phyloP scores from a whole-genome alignment of 1,284 basidiomycete species.

The Melampsora larici-populina region DNA sequence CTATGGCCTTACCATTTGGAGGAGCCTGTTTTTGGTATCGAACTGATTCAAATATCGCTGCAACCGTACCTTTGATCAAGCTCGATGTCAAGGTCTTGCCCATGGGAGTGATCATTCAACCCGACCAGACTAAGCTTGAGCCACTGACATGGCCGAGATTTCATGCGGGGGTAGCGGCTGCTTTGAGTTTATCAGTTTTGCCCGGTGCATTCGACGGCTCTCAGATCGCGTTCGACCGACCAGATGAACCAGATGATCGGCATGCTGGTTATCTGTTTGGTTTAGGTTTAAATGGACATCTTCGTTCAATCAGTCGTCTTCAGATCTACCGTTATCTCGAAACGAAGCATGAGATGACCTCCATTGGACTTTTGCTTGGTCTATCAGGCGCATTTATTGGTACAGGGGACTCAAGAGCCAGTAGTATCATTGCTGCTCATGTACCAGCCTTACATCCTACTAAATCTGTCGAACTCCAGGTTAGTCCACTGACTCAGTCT shows the following conservation, averaged over 20 bases:
- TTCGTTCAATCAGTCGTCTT: conserved; percentile 81
- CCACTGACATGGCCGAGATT: conserved; percentile 88
- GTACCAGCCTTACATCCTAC: conserved; percentile 85
- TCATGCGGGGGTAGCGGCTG: conserved; percentile 92
- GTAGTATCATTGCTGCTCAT: conserved; percentile 85
- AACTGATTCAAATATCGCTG: conserved; percentile 32
- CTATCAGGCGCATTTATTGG: conserved; percentile 88
- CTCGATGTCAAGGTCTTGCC: conserved; percentile 70
- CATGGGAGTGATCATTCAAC: conserved; percentile 63
- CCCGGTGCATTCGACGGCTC: conserved; percentile 77
- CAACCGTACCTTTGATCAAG: conserved; percentile 58
- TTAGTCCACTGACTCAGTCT: conserved; percentile 82
- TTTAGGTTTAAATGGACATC: conserved; percentile 83
- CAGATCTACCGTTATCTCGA: conserved; percentile 80
- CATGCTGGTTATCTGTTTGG: conserved; percentile 94
- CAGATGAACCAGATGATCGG: conserved; percentile 75
- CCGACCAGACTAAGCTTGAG: conserved; percentile 67
- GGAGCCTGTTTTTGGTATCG: conserved; percentile 43
- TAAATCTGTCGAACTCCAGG: conserved; percentile 80
- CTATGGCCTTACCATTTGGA: conserved; percentile 45
- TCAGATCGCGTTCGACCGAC: conserved; percentile 90
- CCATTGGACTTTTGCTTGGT: conserved; percentile 86
- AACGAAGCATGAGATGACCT: conserved; percentile 89
- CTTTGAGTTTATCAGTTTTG: conserved; percentile 73
- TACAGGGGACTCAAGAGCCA: conserved; percentile 77